phyloP scores from a whole-genome alignment of 495 filamentous ascomycete species.

The Pseudomonodictys pantanalensis region DNA sequence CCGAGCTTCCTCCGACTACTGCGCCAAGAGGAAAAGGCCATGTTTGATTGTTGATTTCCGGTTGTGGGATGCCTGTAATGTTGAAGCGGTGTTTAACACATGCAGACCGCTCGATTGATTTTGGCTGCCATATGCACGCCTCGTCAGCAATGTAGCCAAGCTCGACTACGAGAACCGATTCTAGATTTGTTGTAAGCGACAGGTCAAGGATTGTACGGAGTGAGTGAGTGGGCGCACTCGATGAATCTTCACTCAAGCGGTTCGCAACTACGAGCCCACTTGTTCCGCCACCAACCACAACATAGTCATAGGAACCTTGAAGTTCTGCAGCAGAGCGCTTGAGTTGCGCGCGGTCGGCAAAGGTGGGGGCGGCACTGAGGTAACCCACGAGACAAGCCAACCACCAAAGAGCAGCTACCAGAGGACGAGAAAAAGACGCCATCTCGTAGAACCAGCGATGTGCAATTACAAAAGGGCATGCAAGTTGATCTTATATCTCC shows the following conservation, averaged over 20 bases:
- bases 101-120: not conserved
- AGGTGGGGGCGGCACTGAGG: not conserved
- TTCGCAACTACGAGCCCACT: conserved; percentile 20
- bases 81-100: conserved; percentile 19
- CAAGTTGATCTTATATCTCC: not conserved
- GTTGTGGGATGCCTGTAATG: conserved; percentile 15
- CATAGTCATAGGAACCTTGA: conserved; percentile 22
- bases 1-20: conserved; percentile 17
- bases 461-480: not conserved
- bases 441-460: not conserved
- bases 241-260: conserved; percentile 22
- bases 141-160: conserved; percentile 24
- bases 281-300: conserved; percentile 28
- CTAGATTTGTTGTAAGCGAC: not conserved
- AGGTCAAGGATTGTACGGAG: not conserved
- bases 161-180: conserved; percentile 26
- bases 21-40: not conserved
- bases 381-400: not conserved
- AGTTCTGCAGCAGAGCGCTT: conserved; percentile 17
- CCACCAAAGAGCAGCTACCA: not conserved
- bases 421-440: not conserved
- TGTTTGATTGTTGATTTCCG: conserved; percentile 1
- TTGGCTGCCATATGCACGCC: conserved; percentile 10
- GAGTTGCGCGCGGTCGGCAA: conserved; percentile 2
- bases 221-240: not conserved